Conservation (phyloP, 176 grass and related monocot genomes). For the Elymus sibiricus region DNA sequence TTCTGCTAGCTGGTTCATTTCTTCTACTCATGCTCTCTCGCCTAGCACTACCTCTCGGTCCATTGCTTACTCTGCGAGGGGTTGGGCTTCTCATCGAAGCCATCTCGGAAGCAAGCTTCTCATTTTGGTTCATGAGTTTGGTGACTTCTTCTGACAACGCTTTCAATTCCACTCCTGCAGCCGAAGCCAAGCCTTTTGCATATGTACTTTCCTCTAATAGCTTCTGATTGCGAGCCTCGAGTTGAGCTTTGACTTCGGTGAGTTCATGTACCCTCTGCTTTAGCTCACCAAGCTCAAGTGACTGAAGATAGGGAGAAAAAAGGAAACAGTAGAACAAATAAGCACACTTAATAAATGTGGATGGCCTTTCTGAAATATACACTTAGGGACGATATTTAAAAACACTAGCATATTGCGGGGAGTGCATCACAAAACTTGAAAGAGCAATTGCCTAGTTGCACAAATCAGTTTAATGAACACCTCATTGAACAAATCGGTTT, state of each 20-base stretch:
- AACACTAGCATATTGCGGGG: background rate
- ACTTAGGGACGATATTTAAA: background rate
- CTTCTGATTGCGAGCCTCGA: slow-evolving; percentile 82
- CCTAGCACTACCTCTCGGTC: slow-evolving; percentile 45
- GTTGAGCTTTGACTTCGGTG: slow-evolving; percentile 60
- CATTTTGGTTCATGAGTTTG: slow-evolving; percentile 99
- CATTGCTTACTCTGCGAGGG: slow-evolving; percentile 71
- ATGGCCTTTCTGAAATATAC: slow-evolving; percentile 7
- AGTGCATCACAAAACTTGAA: slow-evolving; percentile 16
- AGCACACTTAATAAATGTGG: background rate
- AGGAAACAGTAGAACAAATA: slow-evolving; percentile 9
- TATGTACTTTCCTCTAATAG: slow-evolving; percentile 91
- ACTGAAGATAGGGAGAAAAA: slow-evolving; percentile 27
- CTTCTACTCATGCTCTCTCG: slow-evolving; percentile 63
- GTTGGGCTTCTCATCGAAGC: slow-evolving; percentile 58
- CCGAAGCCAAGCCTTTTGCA: slow-evolving; percentile 92
- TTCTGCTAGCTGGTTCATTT: slow-evolving; percentile 65
- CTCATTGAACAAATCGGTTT: background rate
- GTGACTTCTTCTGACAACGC: slow-evolving; percentile 97
- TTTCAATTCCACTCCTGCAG: slow-evolving; percentile 96
- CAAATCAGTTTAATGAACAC: background rate
- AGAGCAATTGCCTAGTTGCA: background rate
- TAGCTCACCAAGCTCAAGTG: slow-evolving; percentile 62
- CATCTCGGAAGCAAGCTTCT: slow-evolving; percentile 79
- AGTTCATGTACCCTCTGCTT: slow-evolving; percentile 69